phyloP scores from a whole-genome alignment of 2,329 filamentous ascomycete species.

The Pyrenochaeta sp. region DNA sequence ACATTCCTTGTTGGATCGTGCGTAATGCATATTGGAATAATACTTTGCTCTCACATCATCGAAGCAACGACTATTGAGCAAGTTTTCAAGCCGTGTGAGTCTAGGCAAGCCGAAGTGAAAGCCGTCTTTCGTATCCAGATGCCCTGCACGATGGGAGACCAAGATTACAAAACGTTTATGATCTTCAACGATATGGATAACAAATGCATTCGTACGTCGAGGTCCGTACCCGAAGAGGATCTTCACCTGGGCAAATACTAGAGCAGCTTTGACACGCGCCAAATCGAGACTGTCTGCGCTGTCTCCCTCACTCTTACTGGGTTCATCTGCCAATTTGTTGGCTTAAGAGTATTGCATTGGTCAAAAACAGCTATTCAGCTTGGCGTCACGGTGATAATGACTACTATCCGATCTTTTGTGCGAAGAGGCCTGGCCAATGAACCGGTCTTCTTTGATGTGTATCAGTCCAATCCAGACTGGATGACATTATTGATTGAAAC shows the following conservation, averaged over 20 bases:
- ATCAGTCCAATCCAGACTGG: not conserved
- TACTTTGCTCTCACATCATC: not conserved
- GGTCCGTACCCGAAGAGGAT: not conserved
- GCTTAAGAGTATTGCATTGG: slow-evolving; percentile 15
- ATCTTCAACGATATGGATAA: not conserved
- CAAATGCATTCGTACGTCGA: not conserved
- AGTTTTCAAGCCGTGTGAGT: not conserved
- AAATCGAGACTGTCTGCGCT: not conserved
- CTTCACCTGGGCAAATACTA: no score
- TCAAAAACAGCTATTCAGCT: slow-evolving; percentile 15
- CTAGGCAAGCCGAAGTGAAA: not conserved
- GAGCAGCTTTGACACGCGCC: no score
- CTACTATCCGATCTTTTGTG: slow-evolving; percentile 3
- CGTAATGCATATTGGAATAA: not conserved
- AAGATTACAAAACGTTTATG: not conserved
- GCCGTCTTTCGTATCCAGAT: not conserved
- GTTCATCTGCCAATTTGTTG: slow-evolving; percentile 17
- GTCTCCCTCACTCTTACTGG: not conserved
- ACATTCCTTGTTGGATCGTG: not conserved
- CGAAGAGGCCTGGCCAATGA: slow-evolving; percentile 1
- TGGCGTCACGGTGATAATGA: slow-evolving; percentile 6
- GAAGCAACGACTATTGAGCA: not conserved
- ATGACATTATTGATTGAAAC: not conserved
- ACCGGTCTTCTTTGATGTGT: no score
- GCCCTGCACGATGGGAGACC: not conserved